Evolutionary conservation across 2,329 filamentous ascomycete genomes (phyloP).

Genomic region (Verticillium dahliae): DNA sequence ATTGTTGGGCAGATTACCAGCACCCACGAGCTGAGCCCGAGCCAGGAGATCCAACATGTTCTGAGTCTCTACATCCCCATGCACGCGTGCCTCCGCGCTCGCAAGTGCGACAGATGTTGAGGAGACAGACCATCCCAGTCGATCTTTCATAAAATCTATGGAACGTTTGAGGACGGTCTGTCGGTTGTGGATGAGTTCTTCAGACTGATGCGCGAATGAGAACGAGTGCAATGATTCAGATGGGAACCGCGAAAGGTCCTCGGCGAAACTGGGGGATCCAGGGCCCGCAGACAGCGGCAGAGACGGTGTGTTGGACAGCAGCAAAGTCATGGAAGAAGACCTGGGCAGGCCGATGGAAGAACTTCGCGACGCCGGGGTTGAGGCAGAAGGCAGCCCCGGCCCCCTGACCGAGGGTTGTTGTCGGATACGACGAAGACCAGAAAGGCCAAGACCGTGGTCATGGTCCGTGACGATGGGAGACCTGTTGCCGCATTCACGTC

Average conservation of each 20-base stretch:
- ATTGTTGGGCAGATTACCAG: slow-evolving; percentile 51
- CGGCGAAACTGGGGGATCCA: slow-evolving; percentile 68
- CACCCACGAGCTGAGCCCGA: slow-evolving; percentile 70
- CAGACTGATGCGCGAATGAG: slow-evolving; percentile 92
- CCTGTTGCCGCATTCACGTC: slow-evolving; percentile 36
- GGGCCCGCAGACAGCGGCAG: slow-evolving; percentile 54
- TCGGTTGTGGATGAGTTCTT: slow-evolving; percentile 83
- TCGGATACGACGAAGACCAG: slow-evolving; percentile 87
- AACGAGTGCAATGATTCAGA: slow-evolving; percentile 97
- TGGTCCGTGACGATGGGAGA: slow-evolving; percentile 78
- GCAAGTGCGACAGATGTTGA: slow-evolving; percentile 68
- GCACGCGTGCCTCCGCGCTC: slow-evolving; percentile 74
- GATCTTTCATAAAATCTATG: slow-evolving; percentile 94
- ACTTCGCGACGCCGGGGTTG: slow-evolving; percentile 56
- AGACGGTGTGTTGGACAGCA: slow-evolving; percentile 50
- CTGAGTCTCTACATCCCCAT: slow-evolving; percentile 80
- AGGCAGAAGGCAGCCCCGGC: slow-evolving; percentile 57
- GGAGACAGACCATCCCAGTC: slow-evolving; percentile 66
- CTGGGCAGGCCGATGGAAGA: slow-evolving; percentile 53
- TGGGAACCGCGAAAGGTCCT: slow-evolving; percentile 88
- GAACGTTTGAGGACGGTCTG: slow-evolving; percentile 91
- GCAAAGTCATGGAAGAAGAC: slow-evolving; percentile 65
- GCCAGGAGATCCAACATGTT: slow-evolving; percentile 85
- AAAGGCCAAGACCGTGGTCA: slow-evolving; percentile 78
- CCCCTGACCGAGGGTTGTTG: slow-evolving; percentile 68